Percentiles rank a stretch among this genome's conserved stretches.
These are phyloP conservation scores for Torulaspora gathmanii DNA, from an alignment of 805 yeast species.

Conservation along the genomic window DNA sequence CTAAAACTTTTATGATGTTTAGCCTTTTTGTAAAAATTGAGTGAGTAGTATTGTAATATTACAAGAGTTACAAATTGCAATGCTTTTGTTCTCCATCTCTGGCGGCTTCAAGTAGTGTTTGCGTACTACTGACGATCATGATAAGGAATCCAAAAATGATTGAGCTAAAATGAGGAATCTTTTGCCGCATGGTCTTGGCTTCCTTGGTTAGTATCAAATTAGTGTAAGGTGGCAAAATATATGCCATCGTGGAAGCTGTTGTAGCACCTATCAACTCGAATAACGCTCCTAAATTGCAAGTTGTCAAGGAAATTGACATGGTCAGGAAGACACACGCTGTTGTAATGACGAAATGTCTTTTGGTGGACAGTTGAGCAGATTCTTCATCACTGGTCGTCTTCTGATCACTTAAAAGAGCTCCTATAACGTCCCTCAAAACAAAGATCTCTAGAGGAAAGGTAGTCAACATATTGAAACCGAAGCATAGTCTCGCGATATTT, in stretches of 20 bases:
- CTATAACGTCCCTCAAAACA: conserved; percentile 83
- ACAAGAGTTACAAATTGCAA: conserved; percentile 37
- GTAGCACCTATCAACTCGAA: conserved; percentile 89
- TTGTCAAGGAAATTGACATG: conserved; percentile 68
- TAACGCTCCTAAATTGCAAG: conserved; percentile 86
- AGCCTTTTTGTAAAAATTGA: neutral
- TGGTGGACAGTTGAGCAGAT: conserved; percentile 41
- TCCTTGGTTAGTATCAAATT: conserved; percentile 57
- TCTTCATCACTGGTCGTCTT: conserved; percentile 23
- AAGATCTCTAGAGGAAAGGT: conserved; percentile 88
- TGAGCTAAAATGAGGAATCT: conserved; percentile 56
- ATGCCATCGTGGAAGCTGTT: conserved; percentile 89
- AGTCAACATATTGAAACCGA: conserved; percentile 88
- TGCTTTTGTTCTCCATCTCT: conserved; percentile 43
- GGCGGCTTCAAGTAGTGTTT: conserved; percentile 53
- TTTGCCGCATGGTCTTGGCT: conserved; percentile 40
- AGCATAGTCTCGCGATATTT: conserved; percentile 84
- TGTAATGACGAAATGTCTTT: conserved; percentile 60
- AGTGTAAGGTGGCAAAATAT: conserved; percentile 84
- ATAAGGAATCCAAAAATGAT: conserved; percentile 68
- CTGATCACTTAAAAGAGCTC: conserved; percentile 39
- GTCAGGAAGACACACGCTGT: conserved; percentile 59
- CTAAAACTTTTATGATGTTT: conserved; percentile 1
- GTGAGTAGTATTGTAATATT: neutral
- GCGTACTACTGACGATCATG: conserved; percentile 75